These are phyloP conservation scores for Hippophae tibetana DNA, from an alignment of 306 rosid species.

Conservation along the genomic window DNA sequence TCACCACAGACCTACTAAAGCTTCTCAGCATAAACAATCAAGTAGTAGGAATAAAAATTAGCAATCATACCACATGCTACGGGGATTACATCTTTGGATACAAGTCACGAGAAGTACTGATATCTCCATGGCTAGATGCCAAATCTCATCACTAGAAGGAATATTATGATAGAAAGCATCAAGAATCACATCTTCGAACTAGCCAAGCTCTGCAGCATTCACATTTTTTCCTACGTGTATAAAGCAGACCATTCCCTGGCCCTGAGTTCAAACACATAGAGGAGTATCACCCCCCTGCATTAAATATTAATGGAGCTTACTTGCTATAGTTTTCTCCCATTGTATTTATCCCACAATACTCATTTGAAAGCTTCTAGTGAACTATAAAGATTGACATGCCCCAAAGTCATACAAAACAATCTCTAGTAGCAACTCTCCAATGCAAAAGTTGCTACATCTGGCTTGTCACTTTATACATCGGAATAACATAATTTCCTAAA, in stretches of 20 bases:
- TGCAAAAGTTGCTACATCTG: neutral
- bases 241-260: conserved; percentile 71
- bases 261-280: conserved; percentile 35
- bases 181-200: conserved; percentile 67
- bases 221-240: conserved; percentile 59
- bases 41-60: no score
- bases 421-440: neutral
- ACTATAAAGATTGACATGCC: neutral
- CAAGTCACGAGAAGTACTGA: conserved; percentile 55
- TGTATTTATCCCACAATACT: neutral
- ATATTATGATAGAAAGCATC: conserved; percentile 96
- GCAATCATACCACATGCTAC: conserved; percentile 59
- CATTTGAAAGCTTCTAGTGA: no score
- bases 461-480: neutral
- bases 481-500: no score
- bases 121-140: conserved; percentile 70
- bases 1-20: no score
- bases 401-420: neutral
- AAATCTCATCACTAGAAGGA: conserved; percentile 67
- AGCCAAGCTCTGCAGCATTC: conserved; percentile 46
- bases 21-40: no score
- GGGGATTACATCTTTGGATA: conserved; percentile 67
- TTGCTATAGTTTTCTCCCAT: neutral
- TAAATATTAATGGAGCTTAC: neutral
- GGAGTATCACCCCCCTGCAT: conserved; percentile 1